A percentile compares a stretch with the other conserved stretches of the same genome.
These are phyloP conservation scores for Penicillium concentricum DNA, from an alignment of 2,329 filamentous ascomycete genomes.

Conservation along the genomic window DNA sequence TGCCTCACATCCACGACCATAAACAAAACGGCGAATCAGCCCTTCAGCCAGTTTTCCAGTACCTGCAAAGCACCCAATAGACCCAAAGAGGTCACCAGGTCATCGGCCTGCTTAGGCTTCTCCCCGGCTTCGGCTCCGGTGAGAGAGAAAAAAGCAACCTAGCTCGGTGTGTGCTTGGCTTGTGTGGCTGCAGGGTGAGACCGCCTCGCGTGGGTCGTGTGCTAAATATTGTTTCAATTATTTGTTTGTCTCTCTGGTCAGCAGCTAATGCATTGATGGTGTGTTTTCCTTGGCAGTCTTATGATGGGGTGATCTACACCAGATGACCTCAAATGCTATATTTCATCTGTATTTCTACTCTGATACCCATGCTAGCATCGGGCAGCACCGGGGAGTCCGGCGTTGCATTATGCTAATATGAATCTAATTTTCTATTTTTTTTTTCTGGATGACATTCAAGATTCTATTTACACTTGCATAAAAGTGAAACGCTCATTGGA, in stretches of 20 bases:
- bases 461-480: neutral
- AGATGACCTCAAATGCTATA: constrained; percentile 3
- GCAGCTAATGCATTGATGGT: neutral
- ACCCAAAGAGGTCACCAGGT: neutral
- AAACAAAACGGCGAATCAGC: constrained; percentile 27
- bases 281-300: constrained; percentile 4
- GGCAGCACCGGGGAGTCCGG: constrained; percentile 18
- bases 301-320: neutral
- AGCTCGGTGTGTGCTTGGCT: constrained; percentile 9
- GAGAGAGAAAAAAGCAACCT: constrained; percentile 2
- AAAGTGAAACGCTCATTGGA: constrained; percentile 1
- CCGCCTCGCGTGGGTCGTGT: neutral
- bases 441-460: neutral
- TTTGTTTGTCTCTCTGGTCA: constrained; percentile 2
- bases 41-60: constrained; percentile 31
- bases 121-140: neutral
- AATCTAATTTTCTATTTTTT: neutral
- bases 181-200: constrained; percentile 16
- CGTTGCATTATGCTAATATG: constrained; percentile 12
- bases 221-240: constrained; percentile 1
- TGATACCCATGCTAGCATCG: constrained; percentile 24
- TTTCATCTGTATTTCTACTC: constrained; percentile 16
- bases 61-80: constrained; percentile 15
- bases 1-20: constrained; percentile 39
- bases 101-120: neutral